Conservation (phyloP, 768 basidiomycete genomes). For the Suillus occidentalis region DNA sequence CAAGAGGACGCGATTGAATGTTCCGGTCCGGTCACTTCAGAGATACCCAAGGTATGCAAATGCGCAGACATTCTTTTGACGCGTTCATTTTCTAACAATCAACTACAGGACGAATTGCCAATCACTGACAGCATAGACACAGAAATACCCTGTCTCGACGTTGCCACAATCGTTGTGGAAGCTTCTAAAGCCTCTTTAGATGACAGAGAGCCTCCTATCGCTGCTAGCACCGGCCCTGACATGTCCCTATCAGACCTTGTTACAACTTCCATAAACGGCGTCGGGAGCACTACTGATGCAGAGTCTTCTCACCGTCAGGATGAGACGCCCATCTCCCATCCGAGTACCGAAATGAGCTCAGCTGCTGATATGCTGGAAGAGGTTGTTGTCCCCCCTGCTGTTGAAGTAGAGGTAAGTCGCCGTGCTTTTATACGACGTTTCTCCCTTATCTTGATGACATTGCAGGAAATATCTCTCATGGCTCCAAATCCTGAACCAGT, state of each 20-base stretch:
- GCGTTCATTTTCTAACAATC: conserved; percentile 4
- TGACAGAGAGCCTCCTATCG: conserved; percentile 3
- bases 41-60: conserved; percentile 3
- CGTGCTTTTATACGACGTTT: background rate
- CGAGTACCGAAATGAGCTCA: background rate
- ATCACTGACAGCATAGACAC: background rate
- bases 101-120: background rate
- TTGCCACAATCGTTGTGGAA: background rate
- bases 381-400: background rate
- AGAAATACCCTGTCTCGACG: background rate
- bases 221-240: background rate
- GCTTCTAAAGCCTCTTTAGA: conserved; percentile 1
- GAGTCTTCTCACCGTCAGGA: background rate
- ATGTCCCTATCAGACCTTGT: background rate
- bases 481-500: background rate
- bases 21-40: background rate
- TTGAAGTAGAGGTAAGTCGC: conserved; percentile 1
- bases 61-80: conserved; percentile 3
- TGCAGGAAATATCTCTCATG: background rate
- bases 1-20: conserved; percentile 6
- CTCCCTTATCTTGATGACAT: background rate
- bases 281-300: conserved; percentile 6
- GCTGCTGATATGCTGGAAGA: background rate
- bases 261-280: conserved; percentile 7
- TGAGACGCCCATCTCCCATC: conserved; percentile 1